These are phyloP conservation scores for Durotheca rogersii DNA, from an alignment of 495 filamentous ascomycete species.

Conservation along the genomic window DNA sequence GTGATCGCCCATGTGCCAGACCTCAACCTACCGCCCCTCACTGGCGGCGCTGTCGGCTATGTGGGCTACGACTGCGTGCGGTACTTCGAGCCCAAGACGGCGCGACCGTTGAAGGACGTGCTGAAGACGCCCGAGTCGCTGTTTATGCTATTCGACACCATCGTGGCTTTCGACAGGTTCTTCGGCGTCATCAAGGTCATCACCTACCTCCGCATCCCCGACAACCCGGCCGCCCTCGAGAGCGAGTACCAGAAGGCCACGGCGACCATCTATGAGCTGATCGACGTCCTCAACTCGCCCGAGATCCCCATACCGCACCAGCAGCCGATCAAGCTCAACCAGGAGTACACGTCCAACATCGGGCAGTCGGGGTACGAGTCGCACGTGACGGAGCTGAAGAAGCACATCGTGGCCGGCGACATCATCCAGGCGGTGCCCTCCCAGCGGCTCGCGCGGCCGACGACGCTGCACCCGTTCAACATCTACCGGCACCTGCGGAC, in stretches of 20 bases:
- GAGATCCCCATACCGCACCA: conserved; percentile 78
- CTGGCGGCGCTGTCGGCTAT: conserved; percentile 92
- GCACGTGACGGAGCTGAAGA: conserved; percentile 78
- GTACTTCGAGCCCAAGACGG: conserved; percentile 96
- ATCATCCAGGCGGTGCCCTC: conserved; percentile 98
- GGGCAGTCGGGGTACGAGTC: conserved; percentile 82
- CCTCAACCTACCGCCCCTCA: conserved; percentile 76
- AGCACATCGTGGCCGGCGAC: conserved; percentile 85
- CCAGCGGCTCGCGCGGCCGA: conserved; percentile 87
- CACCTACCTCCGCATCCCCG: conserved; percentile 74
- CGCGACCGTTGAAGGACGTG: conserved; percentile 80
- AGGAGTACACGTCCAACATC: conserved; percentile 91
- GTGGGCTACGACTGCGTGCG: conserved; percentile 95
- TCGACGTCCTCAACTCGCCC: conserved; percentile 66
- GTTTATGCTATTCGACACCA: conserved; percentile 97
- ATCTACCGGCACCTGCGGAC: conserved; percentile 95
- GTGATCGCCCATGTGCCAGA: conserved; percentile 78
- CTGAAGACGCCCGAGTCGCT: conserved; percentile 86
- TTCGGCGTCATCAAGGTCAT: conserved; percentile 89
- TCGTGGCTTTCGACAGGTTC: conserved; percentile 93
- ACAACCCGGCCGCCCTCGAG: conserved; percentile 43
- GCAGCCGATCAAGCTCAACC: conserved; percentile 65
- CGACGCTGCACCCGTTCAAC: conserved; percentile 92
- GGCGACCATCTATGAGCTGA: conserved; percentile 60
- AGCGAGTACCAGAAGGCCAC: conserved; percentile 66